Base-by-base conservation (phyloP, 331 rosid genomes). In the Arachis monticola region DNA sequence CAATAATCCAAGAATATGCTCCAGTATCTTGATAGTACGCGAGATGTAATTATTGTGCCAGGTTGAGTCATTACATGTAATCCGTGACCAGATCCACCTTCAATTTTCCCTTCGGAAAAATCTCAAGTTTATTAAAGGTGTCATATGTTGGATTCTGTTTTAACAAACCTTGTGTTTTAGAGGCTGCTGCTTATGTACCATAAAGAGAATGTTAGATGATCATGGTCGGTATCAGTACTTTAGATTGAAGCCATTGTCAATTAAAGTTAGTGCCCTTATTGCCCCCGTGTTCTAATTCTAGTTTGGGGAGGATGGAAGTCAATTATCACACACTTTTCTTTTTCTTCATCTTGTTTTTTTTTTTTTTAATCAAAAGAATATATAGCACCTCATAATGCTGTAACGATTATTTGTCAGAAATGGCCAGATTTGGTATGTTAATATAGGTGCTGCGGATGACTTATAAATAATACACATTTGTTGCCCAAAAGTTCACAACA, bases 1-100 rank as follows among this genome's bases (percentile, higher is more conserved):
- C 92, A 32, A 92, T 90, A 10, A 92, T 95, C 83, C 91, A 90
- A 92, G 97, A 92, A 63, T 89, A 85, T 80, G 91, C 99, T 48
- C 99, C 99, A 0, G 84, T 82, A 40, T 83, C 96, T 41, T 90
- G 83, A 90, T 62, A 62, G 66, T 65, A 11, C 60, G 17, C 8
- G 41, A 63, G 56, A 32, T 38, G 10, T 3, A 55, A 63, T 70
- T 71, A 57, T 51, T 81, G 67, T 66, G 62, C 76, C 74, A 31
- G 69, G 75, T 11, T 57, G 70, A 75, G 77, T 72, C 53, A 50
- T 78, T 56, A 57, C 50, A 56, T 75, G 91, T 81, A 66, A 69
- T 61, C 6, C 10, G 57, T 38, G n/a, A 47, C 65, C 32, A 31
- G 14, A 47, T 45, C 41, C 47, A 17, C 45, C 64, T 71, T 66